Evolutionary conservation across 2,329 filamentous ascomycete species (phyloP).

Genomic region (Byssochlamys sp.): DNA sequence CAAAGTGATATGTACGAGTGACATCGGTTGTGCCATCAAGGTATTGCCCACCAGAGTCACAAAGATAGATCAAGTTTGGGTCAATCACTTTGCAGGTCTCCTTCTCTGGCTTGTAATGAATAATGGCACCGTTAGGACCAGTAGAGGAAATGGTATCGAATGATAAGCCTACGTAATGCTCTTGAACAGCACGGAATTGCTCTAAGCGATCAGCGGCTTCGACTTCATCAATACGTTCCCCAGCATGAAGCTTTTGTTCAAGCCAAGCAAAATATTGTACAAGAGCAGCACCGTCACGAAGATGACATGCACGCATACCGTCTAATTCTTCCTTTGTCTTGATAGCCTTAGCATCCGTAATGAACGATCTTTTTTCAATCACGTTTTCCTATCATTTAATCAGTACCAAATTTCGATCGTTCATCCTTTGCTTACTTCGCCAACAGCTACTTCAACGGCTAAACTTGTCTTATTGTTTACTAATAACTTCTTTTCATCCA

Average conservation of each 20-base stretch:
- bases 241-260: constrained; percentile 70
- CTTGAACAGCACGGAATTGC: constrained; percentile 45
- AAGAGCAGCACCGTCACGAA: constrained; percentile 83
- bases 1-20: constrained; percentile 87
- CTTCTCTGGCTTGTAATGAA: constrained; percentile 85
- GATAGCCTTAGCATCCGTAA: constrained; percentile 83
- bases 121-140: constrained; percentile 82
- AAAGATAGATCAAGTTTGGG: constrained; percentile 77
- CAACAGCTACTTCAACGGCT: constrained; percentile 74
- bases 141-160: constrained; percentile 96
- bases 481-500: constrained; percentile 57
- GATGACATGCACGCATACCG: constrained; percentile 88
- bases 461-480: constrained; percentile 77
- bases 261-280: constrained; percentile 95
- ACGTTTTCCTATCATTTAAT: too few species aligned
- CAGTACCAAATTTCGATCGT: too few species aligned
- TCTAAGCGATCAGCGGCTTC: constrained; percentile 86
- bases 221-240: constrained; percentile 77
- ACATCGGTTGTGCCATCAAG: constrained; percentile 92
- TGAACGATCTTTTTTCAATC: too few species aligned
- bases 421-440: constrained; percentile 77
- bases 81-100: constrained; percentile 76
- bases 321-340: constrained; percentile 85
- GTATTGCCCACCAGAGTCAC: constrained; percentile 95
- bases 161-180: constrained; percentile 78